These are phyloP conservation scores for Seiridium cupressi DNA, from an alignment of 2,329 filamentous ascomycete species.

Conservation along the genomic window DNA sequence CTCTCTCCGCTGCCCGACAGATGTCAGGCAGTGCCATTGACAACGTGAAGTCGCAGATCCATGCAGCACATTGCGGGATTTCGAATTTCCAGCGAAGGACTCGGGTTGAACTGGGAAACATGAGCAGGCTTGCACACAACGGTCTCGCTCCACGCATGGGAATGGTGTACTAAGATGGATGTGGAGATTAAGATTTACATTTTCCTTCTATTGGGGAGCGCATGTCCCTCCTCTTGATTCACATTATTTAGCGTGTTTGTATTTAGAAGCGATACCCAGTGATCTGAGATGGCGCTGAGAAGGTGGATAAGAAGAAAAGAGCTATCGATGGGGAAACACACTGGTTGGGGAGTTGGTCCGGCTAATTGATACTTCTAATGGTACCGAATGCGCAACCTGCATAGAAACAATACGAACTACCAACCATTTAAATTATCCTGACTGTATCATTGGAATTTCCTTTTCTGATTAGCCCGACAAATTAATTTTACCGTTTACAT, in stretches of 20 bases:
- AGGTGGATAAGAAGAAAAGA: no score
- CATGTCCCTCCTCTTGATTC: no score
- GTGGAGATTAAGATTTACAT: neutral
- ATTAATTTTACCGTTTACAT: no score
- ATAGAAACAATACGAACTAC: conserved; percentile 4
- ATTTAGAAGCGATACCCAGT: no score
- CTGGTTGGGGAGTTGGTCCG: conserved; percentile 15
- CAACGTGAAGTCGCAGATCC: conserved; percentile 8
- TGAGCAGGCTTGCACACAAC: neutral
- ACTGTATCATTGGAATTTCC: neutral
- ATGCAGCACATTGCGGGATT: neutral
- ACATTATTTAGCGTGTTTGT: no score
- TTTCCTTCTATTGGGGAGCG: neutral
- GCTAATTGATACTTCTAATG: neutral
- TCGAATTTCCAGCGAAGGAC: neutral
- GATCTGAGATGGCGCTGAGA: no score
- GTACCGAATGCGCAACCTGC: neutral
- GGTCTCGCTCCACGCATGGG: neutral
- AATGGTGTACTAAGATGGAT: neutral
- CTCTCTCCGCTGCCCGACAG: conserved; percentile 9
- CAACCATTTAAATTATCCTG: neutral
- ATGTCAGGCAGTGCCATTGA: neutral
- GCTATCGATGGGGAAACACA: conserved; percentile 5
- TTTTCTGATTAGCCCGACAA: no score
- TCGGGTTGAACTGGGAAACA: neutral